Conservation (phyloP, 345 rosid species). For the Gossypium mustelinum region DNA sequence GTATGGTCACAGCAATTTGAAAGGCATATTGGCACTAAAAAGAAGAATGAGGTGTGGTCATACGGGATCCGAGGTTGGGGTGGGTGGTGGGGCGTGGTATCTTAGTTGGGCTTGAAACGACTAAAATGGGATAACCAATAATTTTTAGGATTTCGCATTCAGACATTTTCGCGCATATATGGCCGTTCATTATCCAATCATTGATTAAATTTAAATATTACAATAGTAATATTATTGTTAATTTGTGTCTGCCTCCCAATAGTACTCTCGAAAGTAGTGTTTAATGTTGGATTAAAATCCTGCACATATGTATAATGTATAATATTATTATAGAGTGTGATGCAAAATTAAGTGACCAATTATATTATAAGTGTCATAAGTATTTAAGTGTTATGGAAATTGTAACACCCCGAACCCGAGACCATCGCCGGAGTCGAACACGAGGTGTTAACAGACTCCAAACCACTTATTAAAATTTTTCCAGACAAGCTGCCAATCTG, state of each 20-base stretch:
- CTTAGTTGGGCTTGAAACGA: conserved; percentile 9
- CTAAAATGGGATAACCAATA: background rate
- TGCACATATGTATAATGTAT: too few species aligned
- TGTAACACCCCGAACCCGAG: too few species aligned
- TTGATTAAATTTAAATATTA: background rate
- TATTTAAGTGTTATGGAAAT: too few species aligned
- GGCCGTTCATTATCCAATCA: conserved; percentile 6
- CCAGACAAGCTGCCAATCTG: too few species aligned
- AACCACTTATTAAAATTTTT: too few species aligned
- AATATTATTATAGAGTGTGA: too few species aligned
- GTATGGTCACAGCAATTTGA: background rate
- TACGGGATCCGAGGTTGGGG: conserved; percentile 9
- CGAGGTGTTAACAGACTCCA: too few species aligned
- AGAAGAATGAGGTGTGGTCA: background rate
- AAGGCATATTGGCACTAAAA: background rate
- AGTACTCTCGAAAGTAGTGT: conserved; percentile 35
- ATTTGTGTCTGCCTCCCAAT: background rate
- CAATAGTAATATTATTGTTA: too few species aligned
- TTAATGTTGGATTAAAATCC: conserved; percentile 13
- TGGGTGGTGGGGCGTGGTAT: background rate
- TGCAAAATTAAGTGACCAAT: too few species aligned
- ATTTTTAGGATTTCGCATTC: background rate
- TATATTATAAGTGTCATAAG: too few species aligned
- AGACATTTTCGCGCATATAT: background rate
- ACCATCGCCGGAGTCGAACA: too few species aligned